Percentiles rank a stretch among this genome's conserved stretches.
Conservation (phyloP, 1,284 basidiomycete species). For the Ceratobasidium papillatum region DNA sequence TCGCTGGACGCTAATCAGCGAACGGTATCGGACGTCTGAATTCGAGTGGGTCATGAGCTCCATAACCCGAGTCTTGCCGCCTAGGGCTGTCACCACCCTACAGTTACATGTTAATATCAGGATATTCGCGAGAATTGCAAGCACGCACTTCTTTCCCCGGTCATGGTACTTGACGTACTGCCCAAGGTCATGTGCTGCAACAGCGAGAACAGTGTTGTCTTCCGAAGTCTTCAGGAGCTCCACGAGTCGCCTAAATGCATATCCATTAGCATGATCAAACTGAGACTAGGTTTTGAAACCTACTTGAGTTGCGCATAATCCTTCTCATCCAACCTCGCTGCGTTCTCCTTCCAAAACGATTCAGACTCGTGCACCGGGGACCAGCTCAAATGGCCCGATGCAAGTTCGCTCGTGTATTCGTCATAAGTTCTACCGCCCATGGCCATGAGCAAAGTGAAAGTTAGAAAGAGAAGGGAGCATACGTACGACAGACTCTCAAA, state of each 20-base stretch:
- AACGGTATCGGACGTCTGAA: conserved; percentile 90
- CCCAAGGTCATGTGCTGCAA: conserved; percentile 91
- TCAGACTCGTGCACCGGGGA: conserved; percentile 95
- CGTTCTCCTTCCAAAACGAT: conserved; percentile 98
- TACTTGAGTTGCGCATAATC: conserved; percentile 85
- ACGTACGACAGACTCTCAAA: conserved; percentile 89
- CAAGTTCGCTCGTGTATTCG: conserved; percentile 91
- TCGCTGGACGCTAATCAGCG: conserved; percentile 83
- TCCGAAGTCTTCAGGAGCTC: conserved; percentile 73
- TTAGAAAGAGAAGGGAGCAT: neutral
- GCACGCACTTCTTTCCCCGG: conserved; percentile 85
- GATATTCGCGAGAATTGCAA: neutral
- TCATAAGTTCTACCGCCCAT: conserved; percentile 79
- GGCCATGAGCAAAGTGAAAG: neutral
- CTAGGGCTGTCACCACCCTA: conserved; percentile 82
- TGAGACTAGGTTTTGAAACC: conserved; percentile 39
- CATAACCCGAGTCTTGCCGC: conserved; percentile 92
- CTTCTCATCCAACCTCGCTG: conserved; percentile 80
- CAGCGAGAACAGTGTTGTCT: conserved; percentile 82
- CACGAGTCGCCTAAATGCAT: conserved; percentile 57
- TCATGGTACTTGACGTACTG: conserved; percentile 93
- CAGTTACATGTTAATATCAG: neutral
- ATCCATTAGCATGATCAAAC: neutral
- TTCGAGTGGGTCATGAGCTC: conserved; percentile 91
- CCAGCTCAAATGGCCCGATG: conserved; percentile 92